These are phyloP conservation scores for Cladosporium cucumerinum DNA, from an alignment of 2,329 filamentous ascomycete species.

Conservation along the genomic window DNA sequence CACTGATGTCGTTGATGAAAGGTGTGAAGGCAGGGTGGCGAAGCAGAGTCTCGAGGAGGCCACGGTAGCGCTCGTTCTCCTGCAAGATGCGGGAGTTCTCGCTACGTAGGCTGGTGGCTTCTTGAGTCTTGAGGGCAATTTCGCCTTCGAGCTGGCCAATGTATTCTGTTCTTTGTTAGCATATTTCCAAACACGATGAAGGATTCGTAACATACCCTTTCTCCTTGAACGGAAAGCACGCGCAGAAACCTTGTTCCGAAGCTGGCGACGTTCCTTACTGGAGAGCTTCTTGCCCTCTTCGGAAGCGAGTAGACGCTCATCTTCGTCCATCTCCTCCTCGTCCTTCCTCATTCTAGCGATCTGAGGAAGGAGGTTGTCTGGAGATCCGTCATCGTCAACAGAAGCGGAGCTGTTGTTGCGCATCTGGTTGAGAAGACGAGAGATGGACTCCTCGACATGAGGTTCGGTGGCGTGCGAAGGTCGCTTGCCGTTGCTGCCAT, in stretches of 20 bases:
- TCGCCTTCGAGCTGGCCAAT: slow-evolving; percentile 91
- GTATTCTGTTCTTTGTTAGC: slow-evolving; percentile 73
- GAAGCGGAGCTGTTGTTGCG: slow-evolving; percentile 64
- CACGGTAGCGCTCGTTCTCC: slow-evolving; percentile 48
- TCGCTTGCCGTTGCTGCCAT: slow-evolving; percentile 46
- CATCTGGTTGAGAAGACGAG: slow-evolving; percentile 88
- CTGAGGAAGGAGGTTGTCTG: slow-evolving; percentile 55
- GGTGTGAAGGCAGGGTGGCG: slow-evolving; percentile 48
- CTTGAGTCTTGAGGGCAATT: slow-evolving; percentile 76
- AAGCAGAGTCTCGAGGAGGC: slow-evolving; percentile 73
- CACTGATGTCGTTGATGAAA: slow-evolving; percentile 44
- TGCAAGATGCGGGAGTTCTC: slow-evolving; percentile 80
- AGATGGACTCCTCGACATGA: slow-evolving; percentile 80
- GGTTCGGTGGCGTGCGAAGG: slow-evolving; percentile 44
- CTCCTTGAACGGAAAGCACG: slow-evolving; percentile 95
- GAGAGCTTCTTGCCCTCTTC: slow-evolving; percentile 99
- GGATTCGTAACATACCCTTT: slow-evolving; percentile 68
- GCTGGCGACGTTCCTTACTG: slow-evolving; percentile 92
- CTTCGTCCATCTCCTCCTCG: slow-evolving; percentile 98
- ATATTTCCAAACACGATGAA: neutral
- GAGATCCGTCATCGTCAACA: slow-evolving; percentile 46
- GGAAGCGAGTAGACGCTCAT: slow-evolving; percentile 87
- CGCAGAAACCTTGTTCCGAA: slow-evolving; percentile 98
- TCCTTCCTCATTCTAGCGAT: slow-evolving; percentile 80
- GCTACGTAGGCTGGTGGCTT: slow-evolving; percentile 73